Conservation (phyloP, 1,284 basidiomycete genomes). For the Agaricales sp. region DNA sequence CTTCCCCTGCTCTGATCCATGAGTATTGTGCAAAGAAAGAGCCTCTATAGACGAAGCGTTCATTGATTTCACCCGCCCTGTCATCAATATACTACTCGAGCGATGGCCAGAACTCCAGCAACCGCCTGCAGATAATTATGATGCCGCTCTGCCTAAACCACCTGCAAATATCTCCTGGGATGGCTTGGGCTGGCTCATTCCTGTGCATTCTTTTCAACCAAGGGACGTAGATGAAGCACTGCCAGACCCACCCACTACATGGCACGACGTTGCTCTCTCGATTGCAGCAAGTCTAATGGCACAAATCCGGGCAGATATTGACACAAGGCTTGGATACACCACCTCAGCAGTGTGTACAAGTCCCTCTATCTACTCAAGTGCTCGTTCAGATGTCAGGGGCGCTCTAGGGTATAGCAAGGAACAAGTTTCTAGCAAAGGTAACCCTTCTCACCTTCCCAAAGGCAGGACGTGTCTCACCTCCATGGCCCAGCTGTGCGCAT, state of each 20-base stretch:
- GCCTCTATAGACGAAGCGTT: slow-evolving; percentile 83
- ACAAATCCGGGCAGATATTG: slow-evolving; percentile 63
- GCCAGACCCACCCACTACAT: slow-evolving; percentile 38
- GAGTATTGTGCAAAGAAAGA: slow-evolving; percentile 46
- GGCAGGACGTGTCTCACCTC: background rate
- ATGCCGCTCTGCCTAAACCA: slow-evolving; percentile 68
- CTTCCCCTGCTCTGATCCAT: background rate
- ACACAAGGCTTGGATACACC: slow-evolving; percentile 77
- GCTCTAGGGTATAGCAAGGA: slow-evolving; percentile 87
- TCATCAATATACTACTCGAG: slow-evolving; percentile 62
- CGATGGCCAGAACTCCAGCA: slow-evolving; percentile 69
- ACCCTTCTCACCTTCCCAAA: slow-evolving; percentile 6
- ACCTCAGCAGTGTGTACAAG: slow-evolving; percentile 72
- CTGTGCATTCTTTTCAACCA: slow-evolving; percentile 30
- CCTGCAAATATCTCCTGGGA: slow-evolving; percentile 67
- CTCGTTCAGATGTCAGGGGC: slow-evolving; percentile 3
- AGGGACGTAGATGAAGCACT: slow-evolving; percentile 3
- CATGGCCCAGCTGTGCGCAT: slow-evolving; percentile 56
- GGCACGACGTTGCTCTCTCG: slow-evolving; percentile 90
- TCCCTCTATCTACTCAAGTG: background rate
- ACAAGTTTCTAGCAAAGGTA: slow-evolving; percentile 93
- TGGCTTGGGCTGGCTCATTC: slow-evolving; percentile 60
- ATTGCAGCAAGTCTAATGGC: slow-evolving; percentile 86
- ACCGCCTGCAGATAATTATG: slow-evolving; percentile 64
- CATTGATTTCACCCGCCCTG: slow-evolving; percentile 77